Percentiles rank a stretch among this genome's conserved stretches.
These are phyloP conservation scores for Fusarium metavorans DNA, from an alignment of 2,329 filamentous ascomycete genomes.

Conservation along the genomic window DNA sequence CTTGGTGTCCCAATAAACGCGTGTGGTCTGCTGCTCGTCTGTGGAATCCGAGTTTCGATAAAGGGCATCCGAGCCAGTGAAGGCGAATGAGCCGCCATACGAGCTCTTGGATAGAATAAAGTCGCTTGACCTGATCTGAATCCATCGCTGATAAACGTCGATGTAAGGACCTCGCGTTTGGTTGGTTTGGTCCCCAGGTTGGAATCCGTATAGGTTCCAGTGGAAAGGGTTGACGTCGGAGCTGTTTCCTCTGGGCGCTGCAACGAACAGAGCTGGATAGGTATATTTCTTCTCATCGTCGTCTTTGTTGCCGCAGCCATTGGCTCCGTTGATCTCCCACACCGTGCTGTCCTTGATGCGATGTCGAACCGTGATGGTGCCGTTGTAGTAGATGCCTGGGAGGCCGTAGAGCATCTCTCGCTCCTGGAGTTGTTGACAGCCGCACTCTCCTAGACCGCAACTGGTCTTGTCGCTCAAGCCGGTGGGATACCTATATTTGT, in stretches of 20 bases:
- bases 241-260: conserved; percentile 25
- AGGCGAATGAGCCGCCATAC: not conserved
- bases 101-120: conserved; percentile 16
- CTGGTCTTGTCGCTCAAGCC: not conserved
- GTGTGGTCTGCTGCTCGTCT: not conserved
- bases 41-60: conserved; percentile 27
- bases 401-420: conserved; percentile 21
- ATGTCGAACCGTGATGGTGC: conserved; percentile 26
- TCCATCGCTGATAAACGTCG: conserved; percentile 28
- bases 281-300: conserved; percentile 13
- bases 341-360: conserved; percentile 17
- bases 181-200: conserved; percentile 12
- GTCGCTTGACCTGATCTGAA: conserved; percentile 31
- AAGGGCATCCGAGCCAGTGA: not conserved
- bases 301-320: conserved; percentile 26
- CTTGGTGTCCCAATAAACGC: conserved; percentile 31
- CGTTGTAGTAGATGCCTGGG: conserved; percentile 34
- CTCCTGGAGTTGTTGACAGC: not conserved
- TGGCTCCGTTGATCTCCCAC: conserved; percentile 9
- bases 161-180: not conserved
- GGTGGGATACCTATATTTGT: too few species aligned
- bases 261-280: conserved; percentile 26
- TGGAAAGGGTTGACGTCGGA: conserved; percentile 33
- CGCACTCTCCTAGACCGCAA: not conserved
- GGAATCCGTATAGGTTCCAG: conserved; percentile 25